phyloP scores from a whole-genome alignment of 2,329 filamentous ascomycete genomes.

The Ceratocystis lukuohia region DNA sequence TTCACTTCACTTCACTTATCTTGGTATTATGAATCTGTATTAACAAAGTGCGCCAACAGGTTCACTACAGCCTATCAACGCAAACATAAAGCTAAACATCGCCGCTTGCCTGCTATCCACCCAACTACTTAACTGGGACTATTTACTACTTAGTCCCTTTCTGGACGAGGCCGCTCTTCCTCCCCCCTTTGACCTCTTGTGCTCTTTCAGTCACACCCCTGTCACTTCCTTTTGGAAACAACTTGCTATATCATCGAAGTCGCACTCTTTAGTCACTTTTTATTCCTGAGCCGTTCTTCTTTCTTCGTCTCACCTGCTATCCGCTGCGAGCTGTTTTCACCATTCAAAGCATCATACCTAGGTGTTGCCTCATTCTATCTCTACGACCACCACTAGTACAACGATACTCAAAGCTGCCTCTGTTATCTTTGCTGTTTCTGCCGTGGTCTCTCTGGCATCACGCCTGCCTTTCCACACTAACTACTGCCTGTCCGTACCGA shows the following conservation, averaged over 20 bases:
- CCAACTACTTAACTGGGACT: not conserved
- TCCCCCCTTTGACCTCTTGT: not conserved
- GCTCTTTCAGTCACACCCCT: not conserved
- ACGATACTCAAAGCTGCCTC: too few species aligned
- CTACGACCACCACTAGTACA: too few species aligned
- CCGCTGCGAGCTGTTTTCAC: too few species aligned
- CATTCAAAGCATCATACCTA: too few species aligned
- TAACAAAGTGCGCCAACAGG: not conserved
- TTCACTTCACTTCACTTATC: not conserved
- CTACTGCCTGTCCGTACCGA: not conserved
- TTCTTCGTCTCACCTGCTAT: not conserved
- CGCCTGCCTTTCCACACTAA: not conserved
- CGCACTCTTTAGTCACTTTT: not conserved
- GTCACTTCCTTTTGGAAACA: not conserved
- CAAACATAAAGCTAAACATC: not conserved
- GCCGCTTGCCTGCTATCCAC: not conserved
- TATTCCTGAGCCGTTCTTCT: not conserved
- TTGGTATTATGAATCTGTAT: not conserved
- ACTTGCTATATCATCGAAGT: too few species aligned
- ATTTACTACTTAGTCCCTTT: not conserved
- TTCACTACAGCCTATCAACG: not conserved
- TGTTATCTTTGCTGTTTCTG: not conserved
- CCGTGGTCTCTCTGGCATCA: not conserved
- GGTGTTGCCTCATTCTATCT: too few species aligned
- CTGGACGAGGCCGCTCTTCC: not conserved